These are phyloP conservation scores for Chlorella vulgaris DNA, from an alignment of 139 green algal genomes.

Conservation along the genomic window DNA sequence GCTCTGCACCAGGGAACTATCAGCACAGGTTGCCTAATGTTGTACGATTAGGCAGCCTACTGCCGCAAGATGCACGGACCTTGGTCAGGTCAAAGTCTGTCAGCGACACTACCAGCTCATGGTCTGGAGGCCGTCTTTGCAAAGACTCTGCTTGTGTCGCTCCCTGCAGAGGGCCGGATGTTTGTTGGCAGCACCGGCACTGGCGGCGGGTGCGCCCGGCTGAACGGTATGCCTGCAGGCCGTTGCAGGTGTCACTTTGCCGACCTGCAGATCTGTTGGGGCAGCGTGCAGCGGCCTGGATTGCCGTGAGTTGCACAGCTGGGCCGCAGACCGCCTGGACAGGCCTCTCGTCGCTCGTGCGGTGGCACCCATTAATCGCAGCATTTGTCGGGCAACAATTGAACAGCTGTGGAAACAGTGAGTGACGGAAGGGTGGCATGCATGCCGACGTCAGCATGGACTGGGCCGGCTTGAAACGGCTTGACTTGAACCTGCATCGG, in stretches of 20 bases:
- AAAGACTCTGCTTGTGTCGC: background rate
- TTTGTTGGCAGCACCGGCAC: background rate
- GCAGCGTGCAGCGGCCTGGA: background rate
- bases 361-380: background rate
- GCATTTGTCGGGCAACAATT: no score
- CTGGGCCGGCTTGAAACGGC: no score
- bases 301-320: background rate
- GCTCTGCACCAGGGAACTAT: background rate
- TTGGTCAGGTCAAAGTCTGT: conserved; percentile 9
- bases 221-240: no score
- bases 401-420: no score
- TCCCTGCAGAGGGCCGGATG: background rate
- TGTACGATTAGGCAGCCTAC: background rate
- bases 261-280: background rate
- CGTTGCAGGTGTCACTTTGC: no score
- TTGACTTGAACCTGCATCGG: no score
- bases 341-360: background rate
- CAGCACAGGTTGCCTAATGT: background rate
- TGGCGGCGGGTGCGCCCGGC: background rate
- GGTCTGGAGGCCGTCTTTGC: background rate
- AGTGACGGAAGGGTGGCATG: no score
- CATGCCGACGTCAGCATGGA: no score
- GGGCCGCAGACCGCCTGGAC: conserved; percentile 3
- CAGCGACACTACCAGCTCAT: conserved; percentile 18
- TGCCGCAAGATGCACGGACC: background rate